Evolutionary conservation across 2,329 filamentous ascomycete species (phyloP).

Genomic region (Fusarium sororula): DNA sequence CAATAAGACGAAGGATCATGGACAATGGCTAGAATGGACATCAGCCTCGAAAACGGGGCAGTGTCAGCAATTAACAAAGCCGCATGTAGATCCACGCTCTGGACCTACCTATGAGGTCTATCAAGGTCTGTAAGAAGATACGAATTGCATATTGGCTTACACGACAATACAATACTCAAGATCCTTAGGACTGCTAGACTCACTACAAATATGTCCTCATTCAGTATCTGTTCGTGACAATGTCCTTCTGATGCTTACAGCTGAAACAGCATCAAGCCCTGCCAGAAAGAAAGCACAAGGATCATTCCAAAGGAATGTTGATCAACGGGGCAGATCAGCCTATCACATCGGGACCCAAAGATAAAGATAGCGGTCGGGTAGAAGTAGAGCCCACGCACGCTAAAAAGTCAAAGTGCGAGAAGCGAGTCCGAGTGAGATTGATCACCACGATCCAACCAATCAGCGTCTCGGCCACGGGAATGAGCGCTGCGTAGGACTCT

Average conservation of each 20-base stretch:
- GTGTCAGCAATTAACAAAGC: slow-evolving; percentile 19
- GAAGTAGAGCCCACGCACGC: neutral
- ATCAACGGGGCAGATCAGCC: neutral
- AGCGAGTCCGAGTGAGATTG: slow-evolving; percentile 18
- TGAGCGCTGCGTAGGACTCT: neutral
- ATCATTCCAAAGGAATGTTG: neutral
- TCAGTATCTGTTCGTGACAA: neutral
- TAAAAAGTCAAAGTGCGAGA: slow-evolving; percentile 5
- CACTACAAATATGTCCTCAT: neutral
- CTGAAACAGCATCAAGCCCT: neutral
- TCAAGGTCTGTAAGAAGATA: neutral
- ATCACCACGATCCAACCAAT: slow-evolving; percentile 2
- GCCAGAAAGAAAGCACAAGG: neutral
- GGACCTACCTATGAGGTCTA: neutral
- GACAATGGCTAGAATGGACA: too few relatives aligned
- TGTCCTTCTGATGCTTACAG: neutral
- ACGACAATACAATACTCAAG: neutral
- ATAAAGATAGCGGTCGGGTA: neutral
- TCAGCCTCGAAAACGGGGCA: slow-evolving; percentile 24
- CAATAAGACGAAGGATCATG: neutral
- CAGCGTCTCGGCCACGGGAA: neutral
- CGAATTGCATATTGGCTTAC: neutral
- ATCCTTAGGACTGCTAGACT: neutral
- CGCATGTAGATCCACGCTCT: neutral
- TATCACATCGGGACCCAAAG: neutral